Evolutionary conservation across 176 grass and related monocot genomes (phyloP).

Genomic region (Oryza glumipatula): DNA sequence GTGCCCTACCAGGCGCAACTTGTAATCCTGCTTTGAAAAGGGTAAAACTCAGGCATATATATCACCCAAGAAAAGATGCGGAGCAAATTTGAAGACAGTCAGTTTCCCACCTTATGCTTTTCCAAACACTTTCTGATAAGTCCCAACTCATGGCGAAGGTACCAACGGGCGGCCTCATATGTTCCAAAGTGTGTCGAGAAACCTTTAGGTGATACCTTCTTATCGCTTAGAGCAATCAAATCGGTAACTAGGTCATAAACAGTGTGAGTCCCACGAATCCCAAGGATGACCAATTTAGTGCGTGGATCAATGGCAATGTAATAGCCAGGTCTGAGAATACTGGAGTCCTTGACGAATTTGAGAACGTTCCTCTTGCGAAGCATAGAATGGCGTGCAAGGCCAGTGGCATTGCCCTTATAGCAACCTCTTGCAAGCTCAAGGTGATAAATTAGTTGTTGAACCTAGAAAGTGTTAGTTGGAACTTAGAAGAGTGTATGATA

Average conservation of each 20-base stretch:
- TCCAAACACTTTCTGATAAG: slow-evolving; percentile 78
- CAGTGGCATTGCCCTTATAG: slow-evolving; percentile 70
- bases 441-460: slow-evolving; percentile 87
- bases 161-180: slow-evolving; percentile 91
- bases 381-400: slow-evolving; percentile 82
- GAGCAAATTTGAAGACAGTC: slow-evolving; percentile 16
- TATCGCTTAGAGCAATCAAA: slow-evolving; percentile 70
- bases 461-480: slow-evolving; percentile 46
- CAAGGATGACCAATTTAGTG: slow-evolving; percentile 81
- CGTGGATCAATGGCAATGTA: slow-evolving; percentile 74
- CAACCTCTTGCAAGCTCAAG: slow-evolving; percentile 87
- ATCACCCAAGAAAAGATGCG: not conserved
- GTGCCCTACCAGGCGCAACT: slow-evolving; percentile 82
- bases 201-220: slow-evolving; percentile 78
- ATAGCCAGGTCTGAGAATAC: slow-evolving; percentile 85
- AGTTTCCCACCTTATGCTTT: slow-evolving; percentile 66
- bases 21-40: slow-evolving; percentile 63
- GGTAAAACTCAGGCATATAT: slow-evolving; percentile 19
- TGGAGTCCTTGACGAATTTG: slow-evolving; percentile 89
- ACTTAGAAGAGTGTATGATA: not conserved
- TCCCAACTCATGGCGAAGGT: slow-evolving; percentile 71
- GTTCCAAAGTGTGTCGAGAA: slow-evolving; percentile 93
- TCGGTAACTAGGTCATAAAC: slow-evolving; percentile 93
- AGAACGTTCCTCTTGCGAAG: slow-evolving; percentile 83
- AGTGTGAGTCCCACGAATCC: slow-evolving; percentile 91